phyloP scores from a whole-genome alignment of 2,329 filamentous ascomycete genomes.

The Colletotrichum lini region DNA sequence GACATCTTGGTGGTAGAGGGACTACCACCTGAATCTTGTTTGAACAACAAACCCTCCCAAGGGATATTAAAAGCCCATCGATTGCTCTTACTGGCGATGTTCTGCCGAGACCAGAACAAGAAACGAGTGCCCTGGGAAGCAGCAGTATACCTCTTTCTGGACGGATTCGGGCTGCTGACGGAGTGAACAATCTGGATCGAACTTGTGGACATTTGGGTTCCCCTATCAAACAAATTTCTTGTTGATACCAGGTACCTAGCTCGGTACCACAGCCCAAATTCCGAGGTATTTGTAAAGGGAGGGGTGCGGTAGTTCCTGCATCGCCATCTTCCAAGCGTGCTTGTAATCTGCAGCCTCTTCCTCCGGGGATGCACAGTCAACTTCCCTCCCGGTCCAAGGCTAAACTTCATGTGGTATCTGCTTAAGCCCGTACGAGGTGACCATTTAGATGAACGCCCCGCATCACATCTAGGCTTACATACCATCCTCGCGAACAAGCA shows the following conservation, averaged over 20 bases:
- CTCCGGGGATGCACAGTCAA: constrained; percentile 19
- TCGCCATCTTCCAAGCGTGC: neutral
- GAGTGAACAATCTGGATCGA: neutral
- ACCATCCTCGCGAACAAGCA: neutral
- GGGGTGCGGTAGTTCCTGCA: constrained; percentile 8
- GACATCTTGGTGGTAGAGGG: neutral
- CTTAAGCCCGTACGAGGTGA: constrained; percentile 6
- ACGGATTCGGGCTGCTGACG: neutral
- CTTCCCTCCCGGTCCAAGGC: neutral
- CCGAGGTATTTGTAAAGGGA: neutral
- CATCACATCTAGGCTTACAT: neutral
- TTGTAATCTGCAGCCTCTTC: constrained; percentile 7
- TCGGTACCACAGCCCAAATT: neutral
- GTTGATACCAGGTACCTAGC: too few relatives aligned
- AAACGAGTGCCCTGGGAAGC: neutral
- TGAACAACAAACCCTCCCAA: neutral
- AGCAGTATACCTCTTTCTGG: neutral
- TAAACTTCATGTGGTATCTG: constrained; percentile 26
- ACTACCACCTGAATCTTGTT: too few relatives aligned
- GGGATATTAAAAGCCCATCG: neutral
- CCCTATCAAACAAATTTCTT: neutral
- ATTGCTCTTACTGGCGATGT: neutral
- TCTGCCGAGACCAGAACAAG: neutral
- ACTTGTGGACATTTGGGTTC: neutral
- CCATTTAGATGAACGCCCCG: constrained; percentile 4